These are phyloP conservation scores for Eustoma russellianum DNA, from an alignment of 257 asterid species.

Conservation along the genomic window DNA sequence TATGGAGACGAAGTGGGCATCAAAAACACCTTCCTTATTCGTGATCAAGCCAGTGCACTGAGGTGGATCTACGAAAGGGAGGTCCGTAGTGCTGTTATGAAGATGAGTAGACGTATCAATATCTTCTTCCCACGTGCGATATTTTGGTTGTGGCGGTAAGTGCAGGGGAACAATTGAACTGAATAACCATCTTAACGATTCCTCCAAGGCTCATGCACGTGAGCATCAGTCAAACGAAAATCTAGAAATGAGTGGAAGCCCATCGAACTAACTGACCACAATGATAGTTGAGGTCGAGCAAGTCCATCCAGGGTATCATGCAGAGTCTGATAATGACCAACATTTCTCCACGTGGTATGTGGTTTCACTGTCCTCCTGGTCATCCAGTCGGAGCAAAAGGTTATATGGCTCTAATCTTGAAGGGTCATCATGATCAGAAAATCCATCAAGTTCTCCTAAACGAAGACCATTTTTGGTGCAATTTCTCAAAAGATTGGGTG, in stretches of 20 bases:
- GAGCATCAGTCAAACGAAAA: slow-evolving; percentile 15
- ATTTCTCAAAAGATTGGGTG: slow-evolving; percentile 24
- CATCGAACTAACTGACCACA: slow-evolving; percentile 15
- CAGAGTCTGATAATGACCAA: slow-evolving; percentile 21
- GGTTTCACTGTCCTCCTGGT: slow-evolving; percentile 14
- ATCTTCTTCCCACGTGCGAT: slow-evolving; percentile 25
- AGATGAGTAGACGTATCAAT: slow-evolving; percentile 11
- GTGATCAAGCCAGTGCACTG: slow-evolving; percentile 13
- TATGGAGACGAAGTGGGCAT: slow-evolving; percentile 13
- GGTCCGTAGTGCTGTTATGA: slow-evolving; percentile 13
- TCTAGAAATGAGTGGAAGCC: slow-evolving; percentile 19
- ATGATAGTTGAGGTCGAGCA: slow-evolving; percentile 19
- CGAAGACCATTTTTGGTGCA: slow-evolving; percentile 16
- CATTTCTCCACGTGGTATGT: slow-evolving; percentile 18
- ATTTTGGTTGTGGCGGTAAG: slow-evolving; percentile 23
- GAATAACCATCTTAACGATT: slow-evolving; percentile 20
- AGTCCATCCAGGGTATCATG: slow-evolving; percentile 17
- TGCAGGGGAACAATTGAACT: slow-evolving; percentile 21
- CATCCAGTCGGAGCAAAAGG: slow-evolving; percentile 40
- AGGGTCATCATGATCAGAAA: slow-evolving; percentile 19
- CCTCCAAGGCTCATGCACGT: slow-evolving; percentile 21
- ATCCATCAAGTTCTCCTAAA: slow-evolving; percentile 28
- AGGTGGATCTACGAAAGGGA: slow-evolving; percentile 20
- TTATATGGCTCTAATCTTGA: slow-evolving; percentile 24
- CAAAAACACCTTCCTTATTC: slow-evolving; percentile 20